A percentile compares a stretch with the other conserved stretches of the same genome.
These are phyloP conservation scores for Aspergillus cavernicola DNA, from an alignment of 495 filamentous ascomycete species.

Conservation along the genomic window DNA sequence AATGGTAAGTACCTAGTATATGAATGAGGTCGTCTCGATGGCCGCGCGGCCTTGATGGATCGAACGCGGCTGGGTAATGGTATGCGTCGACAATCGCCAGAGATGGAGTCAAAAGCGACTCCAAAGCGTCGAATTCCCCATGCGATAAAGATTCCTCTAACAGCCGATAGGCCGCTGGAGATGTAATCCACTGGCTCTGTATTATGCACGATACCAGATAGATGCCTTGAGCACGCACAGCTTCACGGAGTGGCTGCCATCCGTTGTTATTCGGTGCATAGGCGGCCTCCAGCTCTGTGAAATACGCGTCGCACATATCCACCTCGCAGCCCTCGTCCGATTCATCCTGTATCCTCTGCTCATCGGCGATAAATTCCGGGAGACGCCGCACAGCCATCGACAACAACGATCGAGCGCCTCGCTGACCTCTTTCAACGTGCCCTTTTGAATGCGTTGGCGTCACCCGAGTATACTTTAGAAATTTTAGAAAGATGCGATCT, in stretches of 20 bases:
- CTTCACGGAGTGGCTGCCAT: conserved; percentile 61
- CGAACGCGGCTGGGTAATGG: conserved; percentile 32
- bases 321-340: conserved; percentile 43
- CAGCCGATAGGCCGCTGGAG: conserved; percentile 29
- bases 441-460: not conserved
- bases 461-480: conserved; percentile 34
- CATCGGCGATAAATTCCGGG: conserved; percentile 58
- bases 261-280: conserved; percentile 50
- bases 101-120: conserved; percentile 31
- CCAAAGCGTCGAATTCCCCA: conserved; percentile 36
- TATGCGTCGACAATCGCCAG: conserved; percentile 28
- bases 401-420: conserved; percentile 55
- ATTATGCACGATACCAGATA: conserved; percentile 54
- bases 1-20: conserved; percentile 31
- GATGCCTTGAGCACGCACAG: conserved; percentile 67
- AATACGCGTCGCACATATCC: conserved; percentile 52
- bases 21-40: conserved; percentile 27
- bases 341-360: conserved; percentile 55
- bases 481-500: conserved; percentile 36
- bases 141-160: conserved; percentile 32
- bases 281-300: conserved; percentile 61
- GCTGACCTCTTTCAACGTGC: conserved; percentile 1
- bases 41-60: conserved; percentile 13
- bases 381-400: conserved; percentile 61
- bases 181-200: conserved; percentile 38